Conservation (phyloP, 768 basidiomycete species). For the Auricularia sp. region DNA sequence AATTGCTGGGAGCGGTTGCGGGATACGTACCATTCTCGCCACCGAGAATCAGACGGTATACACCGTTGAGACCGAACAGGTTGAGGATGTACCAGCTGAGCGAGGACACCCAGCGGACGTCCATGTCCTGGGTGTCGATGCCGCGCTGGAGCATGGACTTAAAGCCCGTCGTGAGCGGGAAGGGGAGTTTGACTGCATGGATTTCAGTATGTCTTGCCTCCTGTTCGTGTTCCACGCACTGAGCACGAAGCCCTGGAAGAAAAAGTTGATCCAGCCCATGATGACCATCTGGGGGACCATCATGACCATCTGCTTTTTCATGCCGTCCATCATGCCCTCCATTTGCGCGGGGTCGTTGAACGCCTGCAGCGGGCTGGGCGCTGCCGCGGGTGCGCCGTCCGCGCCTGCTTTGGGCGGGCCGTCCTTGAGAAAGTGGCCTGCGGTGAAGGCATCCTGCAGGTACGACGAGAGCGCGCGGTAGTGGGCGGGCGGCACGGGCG, state of each 20-base stretch:
- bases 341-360: conserved; percentile 83
- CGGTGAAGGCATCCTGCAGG: conserved; percentile 59
- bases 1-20: conserved; percentile 8
- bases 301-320: conserved; percentile 99
- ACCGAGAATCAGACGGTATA: conserved; percentile 90
- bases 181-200: conserved; percentile 80
- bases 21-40: conserved; percentile 67
- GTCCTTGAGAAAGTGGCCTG: conserved; percentile 81
- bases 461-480: conserved; percentile 69
- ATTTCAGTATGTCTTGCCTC: conserved; percentile 6
- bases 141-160: conserved; percentile 97
- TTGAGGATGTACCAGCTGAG: conserved; percentile 99
- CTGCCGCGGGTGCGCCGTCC: conserved; percentile 30
- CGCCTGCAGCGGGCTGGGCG: conserved; percentile 58
- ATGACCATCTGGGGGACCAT: conserved; percentile 98
- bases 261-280: conserved; percentile 99
- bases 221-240: conserved; percentile 48
- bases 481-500: conserved; percentile 64
- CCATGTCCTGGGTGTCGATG: conserved; percentile 91
- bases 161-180: conserved; percentile 93
- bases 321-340: conserved; percentile 97
- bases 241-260: conserved; percentile 97
- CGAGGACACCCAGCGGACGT: conserved; percentile 98
- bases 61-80: conserved; percentile 92
- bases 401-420: conserved; percentile 54